These are phyloP conservation scores for Gloeophyllum trabeum DNA, from an alignment of 768 basidiomycete species.

Conservation along the genomic window DNA sequence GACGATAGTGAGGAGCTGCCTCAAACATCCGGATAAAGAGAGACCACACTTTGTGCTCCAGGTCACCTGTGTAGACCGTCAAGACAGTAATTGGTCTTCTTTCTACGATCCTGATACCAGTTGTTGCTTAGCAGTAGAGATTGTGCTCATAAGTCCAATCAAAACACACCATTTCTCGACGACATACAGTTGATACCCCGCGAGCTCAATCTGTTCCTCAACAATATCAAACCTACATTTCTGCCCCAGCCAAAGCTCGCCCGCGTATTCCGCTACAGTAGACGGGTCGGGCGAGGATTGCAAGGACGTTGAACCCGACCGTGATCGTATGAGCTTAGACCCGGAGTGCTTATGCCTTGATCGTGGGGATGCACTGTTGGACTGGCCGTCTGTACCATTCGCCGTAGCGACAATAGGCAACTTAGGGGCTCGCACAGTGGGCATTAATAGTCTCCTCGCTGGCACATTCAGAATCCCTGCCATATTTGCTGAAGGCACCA, in stretches of 20 bases:
- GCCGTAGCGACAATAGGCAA: neutral
- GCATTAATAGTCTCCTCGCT: slow-evolving; percentile 16
- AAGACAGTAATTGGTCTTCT: slow-evolving; percentile 51
- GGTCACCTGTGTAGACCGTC: slow-evolving; percentile 69
- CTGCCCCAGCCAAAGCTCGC: slow-evolving; percentile 29
- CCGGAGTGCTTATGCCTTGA: slow-evolving; percentile 14
- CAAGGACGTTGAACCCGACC: slow-evolving; percentile 18
- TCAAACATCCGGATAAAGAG: neutral
- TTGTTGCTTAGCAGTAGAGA: too few species aligned
- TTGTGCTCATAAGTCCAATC: too few species aligned
- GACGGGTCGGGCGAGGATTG: slow-evolving; percentile 5
- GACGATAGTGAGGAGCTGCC: neutral
- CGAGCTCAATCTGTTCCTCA: slow-evolving; percentile 34
- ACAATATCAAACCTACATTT: slow-evolving; percentile 38
- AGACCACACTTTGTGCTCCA: slow-evolving; percentile 42
- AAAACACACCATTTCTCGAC: slow-evolving; percentile 67
- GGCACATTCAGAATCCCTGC: neutral
- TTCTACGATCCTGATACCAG: slow-evolving; percentile 53
- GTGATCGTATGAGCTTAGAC: slow-evolving; percentile 18
- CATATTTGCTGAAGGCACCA: too few species aligned
- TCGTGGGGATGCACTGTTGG: slow-evolving; percentile 11
- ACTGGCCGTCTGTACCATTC: neutral
- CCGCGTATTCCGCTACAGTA: neutral
- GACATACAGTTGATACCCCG: slow-evolving; percentile 74
- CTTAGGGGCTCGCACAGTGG: slow-evolving; percentile 18